Evolutionary conservation across 2,329 filamentous ascomycete species (phyloP).

Genomic region (Trichoderma asperellum): DNA sequence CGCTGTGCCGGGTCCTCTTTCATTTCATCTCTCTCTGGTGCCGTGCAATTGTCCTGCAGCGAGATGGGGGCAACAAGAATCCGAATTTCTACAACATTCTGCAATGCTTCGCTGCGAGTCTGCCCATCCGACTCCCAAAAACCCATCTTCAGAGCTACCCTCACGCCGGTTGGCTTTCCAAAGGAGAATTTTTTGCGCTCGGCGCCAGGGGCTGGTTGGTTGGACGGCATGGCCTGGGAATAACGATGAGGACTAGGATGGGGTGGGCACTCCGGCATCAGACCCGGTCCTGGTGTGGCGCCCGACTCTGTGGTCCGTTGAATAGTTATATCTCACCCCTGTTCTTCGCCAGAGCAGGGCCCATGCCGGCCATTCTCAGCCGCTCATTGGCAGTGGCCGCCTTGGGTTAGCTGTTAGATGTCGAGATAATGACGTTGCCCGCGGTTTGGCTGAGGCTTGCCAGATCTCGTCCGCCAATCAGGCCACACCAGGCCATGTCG

Average conservation of each 20-base stretch:
- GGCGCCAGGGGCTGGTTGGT: conserved; percentile 6
- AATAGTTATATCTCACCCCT: conserved; percentile 26
- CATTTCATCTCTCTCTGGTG: neutral
- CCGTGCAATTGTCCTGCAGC: conserved; percentile 3
- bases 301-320: conserved; percentile 27
- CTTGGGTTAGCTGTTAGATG: conserved; percentile 21
- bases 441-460: conserved; percentile 19
- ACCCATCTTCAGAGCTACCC: conserved; percentile 3
- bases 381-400: conserved; percentile 23
- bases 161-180: conserved; percentile 8
- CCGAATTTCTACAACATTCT: neutral
- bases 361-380: conserved; percentile 23
- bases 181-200: conserved; percentile 23
- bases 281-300: conserved; percentile 27
- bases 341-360: conserved; percentile 15
- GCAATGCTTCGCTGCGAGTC: conserved; percentile 9
- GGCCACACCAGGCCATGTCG: neutral
- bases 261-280: conserved; percentile 23
- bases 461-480: conserved; percentile 23
- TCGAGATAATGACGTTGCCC: conserved; percentile 28
- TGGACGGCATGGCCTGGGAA: conserved; percentile 20
- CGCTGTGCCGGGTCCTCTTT: conserved; percentile 12
- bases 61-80: neutral
- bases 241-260: conserved; percentile 2
- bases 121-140: conserved; percentile 18